Evolutionary conservation across 306 rosid genomes (phyloP).

Genomic region (Neltuma alba): DNA sequence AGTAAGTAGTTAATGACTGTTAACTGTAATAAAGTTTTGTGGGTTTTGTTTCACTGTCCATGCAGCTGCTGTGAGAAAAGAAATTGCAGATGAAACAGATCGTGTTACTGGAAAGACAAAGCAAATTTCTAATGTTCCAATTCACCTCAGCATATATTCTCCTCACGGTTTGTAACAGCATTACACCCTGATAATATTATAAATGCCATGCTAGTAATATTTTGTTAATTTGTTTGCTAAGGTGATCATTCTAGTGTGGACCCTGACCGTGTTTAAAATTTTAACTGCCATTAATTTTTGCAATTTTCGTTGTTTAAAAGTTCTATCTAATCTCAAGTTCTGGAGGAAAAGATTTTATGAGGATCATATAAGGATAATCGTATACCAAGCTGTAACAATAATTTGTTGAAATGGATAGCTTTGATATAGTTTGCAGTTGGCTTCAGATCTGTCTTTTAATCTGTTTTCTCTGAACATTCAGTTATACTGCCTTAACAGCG

Average conservation of each 20-base stretch:
- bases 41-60: constrained; percentile 12
- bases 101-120: constrained; percentile 80
- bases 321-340: neutral
- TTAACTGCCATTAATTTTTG: neutral
- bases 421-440: neutral
- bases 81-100: constrained; percentile 83
- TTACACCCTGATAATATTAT: constrained; percentile 12
- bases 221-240: neutral
- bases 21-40: neutral
- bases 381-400: neutral
- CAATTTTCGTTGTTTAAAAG: neutral
- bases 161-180: constrained; percentile 25
- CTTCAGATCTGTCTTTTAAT: neutral
- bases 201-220: constrained; percentile 9
- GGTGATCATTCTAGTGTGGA: neutral
- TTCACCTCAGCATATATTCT: constrained; percentile 81
- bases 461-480: neutral
- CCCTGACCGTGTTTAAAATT: neutral
- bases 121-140: constrained; percentile 76
- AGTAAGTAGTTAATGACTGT: neutral
- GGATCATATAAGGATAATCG: neutral
- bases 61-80: constrained; percentile 79
- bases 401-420: neutral
- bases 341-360: neutral
- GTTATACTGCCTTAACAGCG: neutral